These are phyloP conservation scores for Echinosophora koreensis DNA, from an alignment of 306 rosid genomes.

Conservation along the genomic window DNA sequence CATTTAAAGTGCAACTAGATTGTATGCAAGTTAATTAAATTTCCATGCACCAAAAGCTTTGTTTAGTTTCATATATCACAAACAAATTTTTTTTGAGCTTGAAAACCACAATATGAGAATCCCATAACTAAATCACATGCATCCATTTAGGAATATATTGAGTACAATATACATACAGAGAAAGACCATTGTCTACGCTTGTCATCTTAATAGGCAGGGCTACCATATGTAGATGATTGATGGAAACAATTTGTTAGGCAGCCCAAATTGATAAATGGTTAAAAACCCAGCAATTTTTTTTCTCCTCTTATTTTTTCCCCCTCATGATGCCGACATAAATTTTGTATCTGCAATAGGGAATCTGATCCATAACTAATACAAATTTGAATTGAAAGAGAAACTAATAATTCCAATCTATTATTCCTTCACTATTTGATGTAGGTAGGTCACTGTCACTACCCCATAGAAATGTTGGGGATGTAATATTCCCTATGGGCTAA, in stretches of 20 bases:
- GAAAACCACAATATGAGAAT: slow-evolving; percentile 20
- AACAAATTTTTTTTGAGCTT: not conserved
- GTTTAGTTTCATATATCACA: not conserved
- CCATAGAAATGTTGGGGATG: slow-evolving; percentile 42
- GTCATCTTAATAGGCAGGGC: slow-evolving; percentile 46
- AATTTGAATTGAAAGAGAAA: slow-evolving; percentile 43
- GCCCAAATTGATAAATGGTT: slow-evolving; percentile 43
- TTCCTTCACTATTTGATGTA: slow-evolving; percentile 48
- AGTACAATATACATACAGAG: slow-evolving; percentile 33
- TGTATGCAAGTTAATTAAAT: slow-evolving; percentile 14
- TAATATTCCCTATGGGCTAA: slow-evolving; percentile 55
- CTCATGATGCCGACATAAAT: slow-evolving; percentile 47
- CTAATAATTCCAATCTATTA: slow-evolving; percentile 22
- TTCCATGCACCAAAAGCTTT: slow-evolving; percentile 11
- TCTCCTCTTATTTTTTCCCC: not conserved
- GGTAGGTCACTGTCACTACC: slow-evolving; percentile 42
- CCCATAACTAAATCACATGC: slow-evolving; percentile 50
- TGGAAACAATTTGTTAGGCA: slow-evolving; percentile 45
- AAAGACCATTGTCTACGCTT: slow-evolving; percentile 46
- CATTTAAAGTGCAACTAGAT: not conserved
- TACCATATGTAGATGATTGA: slow-evolving; percentile 46
- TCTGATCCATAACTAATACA: slow-evolving; percentile 40
- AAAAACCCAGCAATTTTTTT: slow-evolving; percentile 37
- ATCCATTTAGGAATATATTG: slow-evolving; percentile 38
- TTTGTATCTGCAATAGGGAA: slow-evolving; percentile 47